Evolutionary conservation across 805 yeast genomes (phyloP).

Genomic region (Brettanomyces nanus): DNA sequence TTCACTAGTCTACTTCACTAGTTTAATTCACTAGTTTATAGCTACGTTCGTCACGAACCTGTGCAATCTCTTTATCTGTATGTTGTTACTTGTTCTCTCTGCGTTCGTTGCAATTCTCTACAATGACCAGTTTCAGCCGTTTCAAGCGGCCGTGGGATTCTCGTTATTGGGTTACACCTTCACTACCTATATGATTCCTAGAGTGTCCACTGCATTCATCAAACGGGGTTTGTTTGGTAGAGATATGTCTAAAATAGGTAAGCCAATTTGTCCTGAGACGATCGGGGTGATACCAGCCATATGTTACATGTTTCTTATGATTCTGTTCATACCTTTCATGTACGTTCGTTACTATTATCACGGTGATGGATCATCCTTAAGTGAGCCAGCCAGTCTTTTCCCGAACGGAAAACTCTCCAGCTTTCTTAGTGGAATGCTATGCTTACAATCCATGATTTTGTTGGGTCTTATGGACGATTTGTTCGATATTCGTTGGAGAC

Average conservation of each 20-base stretch:
- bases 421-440: slow-evolving; percentile 75
- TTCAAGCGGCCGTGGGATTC: slow-evolving; percentile 58
- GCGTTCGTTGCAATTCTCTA: slow-evolving; percentile 10
- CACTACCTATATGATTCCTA: slow-evolving; percentile 59
- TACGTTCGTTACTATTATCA: slow-evolving; percentile 64
- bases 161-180: slow-evolving; percentile 56
- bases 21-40: background rate
- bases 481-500: slow-evolving; percentile 95
- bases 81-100: slow-evolving; percentile 1
- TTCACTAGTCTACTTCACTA: background rate
- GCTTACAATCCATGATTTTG: slow-evolving; percentile 74
- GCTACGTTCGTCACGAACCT: background rate
- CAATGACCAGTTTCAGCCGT: slow-evolving; percentile 30
- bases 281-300: slow-evolving; percentile 87
- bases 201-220: slow-evolving; percentile 56
- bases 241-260: slow-evolving; percentile 72
- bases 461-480: slow-evolving; percentile 91
- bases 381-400: slow-evolving; percentile 30
- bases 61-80: too few relatives aligned
- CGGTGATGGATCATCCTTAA: slow-evolving; percentile 24
- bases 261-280: slow-evolving; percentile 77
- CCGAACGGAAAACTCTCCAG: slow-evolving; percentile 82
- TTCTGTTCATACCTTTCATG: slow-evolving; percentile 79
- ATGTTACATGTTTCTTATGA: slow-evolving; percentile 72
- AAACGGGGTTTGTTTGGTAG: slow-evolving; percentile 77